Base-by-base conservation (phyloP, 2,329 filamentous ascomycete species). In the Epichloe coenophiala region DNA sequence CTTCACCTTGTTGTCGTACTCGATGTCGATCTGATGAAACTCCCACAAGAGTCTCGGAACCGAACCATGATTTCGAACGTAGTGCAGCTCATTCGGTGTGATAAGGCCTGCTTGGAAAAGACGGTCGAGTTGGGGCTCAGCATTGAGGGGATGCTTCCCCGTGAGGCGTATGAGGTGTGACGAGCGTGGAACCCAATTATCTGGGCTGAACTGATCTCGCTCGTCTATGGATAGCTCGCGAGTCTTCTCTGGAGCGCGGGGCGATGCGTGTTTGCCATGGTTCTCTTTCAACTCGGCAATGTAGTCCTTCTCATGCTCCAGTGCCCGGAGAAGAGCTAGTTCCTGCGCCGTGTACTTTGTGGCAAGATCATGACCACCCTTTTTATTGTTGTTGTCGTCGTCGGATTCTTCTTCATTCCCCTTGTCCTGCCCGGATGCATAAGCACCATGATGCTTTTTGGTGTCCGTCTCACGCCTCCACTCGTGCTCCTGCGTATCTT, bases 71-170 rank as follows among this genome's bases (percentile, higher is more conserved):
- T 74, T 78, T 3, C 75, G 66, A 12, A 77, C 72, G 52, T 75
- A 77, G 56, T 76, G 72, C 1, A 77, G 54, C 49, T 69, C 63
- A 47, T 73, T 74, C 0, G 73, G 73, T 0, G 75, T 77, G 52
- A 75, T 72, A 1, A 76, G 59, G 0, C 74, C 74, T 4, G 67
- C 69, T 0, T 71, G 64, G 49, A 68, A 72, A 0, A 78, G 65
- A 12, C 59, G 58, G 1, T 60, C 60, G 1, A 77, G 62, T 0
- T 66, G 53, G 0, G 71, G 60, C 57, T 78, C 75, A 3, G 67
- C 71, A 51, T 78, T 78, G 50, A 78, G 54, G 74, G 54, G 74
- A 57, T 77, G 74, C 43, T 75, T 75, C 4, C 74, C 74, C 0
- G 73, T 77, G 17, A 74, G 55, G 1, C 75, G 69, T 37, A 76